Evolutionary conservation across 306 rosid genomes (phyloP).

Genomic region (Betula pendula): DNA sequence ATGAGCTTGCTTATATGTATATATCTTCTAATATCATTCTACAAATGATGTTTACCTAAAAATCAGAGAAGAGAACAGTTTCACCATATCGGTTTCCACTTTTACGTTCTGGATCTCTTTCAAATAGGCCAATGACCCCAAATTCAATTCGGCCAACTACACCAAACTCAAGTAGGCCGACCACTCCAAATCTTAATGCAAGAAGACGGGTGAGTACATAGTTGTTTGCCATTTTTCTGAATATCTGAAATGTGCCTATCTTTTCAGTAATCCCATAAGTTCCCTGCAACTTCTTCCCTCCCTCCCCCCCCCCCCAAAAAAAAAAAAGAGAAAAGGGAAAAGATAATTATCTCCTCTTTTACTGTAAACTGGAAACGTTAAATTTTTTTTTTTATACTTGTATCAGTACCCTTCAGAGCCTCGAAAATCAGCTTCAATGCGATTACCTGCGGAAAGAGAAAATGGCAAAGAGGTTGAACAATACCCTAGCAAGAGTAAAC

Average conservation of each 20-base stretch:
- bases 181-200: slow-evolving; percentile 73
- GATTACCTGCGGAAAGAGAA: slow-evolving; percentile 76
- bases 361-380: slow-evolving; percentile 6
- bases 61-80: slow-evolving; percentile 73
- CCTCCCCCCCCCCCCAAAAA: not conserved
- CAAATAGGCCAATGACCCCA: slow-evolving; percentile 71
- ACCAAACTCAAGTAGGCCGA: slow-evolving; percentile 81
- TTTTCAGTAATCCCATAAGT: not conserved
- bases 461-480: slow-evolving; percentile 70
- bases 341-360: not conserved
- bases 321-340: not conserved
- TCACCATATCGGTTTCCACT: slow-evolving; percentile 96
- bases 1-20: not conserved
- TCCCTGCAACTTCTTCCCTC: not conserved
- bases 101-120: slow-evolving; percentile 81
- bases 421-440: slow-evolving; percentile 90
- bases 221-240: not conserved
- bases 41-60: slow-evolving; percentile 31
- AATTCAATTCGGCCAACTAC: slow-evolving; percentile 68
- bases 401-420: slow-evolving; percentile 89
- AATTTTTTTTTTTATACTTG: slow-evolving; percentile 10
- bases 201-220: slow-evolving; percentile 64
- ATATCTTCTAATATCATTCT: slow-evolving; percentile 15
- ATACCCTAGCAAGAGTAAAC: slow-evolving; percentile 84
- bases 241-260: not conserved